Conservation (phyloP, 176 grass and related monocot genomes). For the bread wheat (Triticum aestivum) region IWGSC_CS_RefSeq_v2.1 NC_057814.1:529299933-529300432, state of each 20-base stretch:
- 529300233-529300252: too few relatives aligned
- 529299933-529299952: conserved; percentile 16
- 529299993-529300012: conserved; percentile 7
- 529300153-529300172: conserved; percentile 13
- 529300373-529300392: rapidly evolving
- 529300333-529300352: conserved; percentile 7
- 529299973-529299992: background rate
- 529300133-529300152: background rate
- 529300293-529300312: too few relatives aligned
- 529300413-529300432: conserved; percentile 62
- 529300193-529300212: conserved; percentile 14
- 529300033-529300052: conserved; percentile 30
- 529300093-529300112: too few relatives aligned
- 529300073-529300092: too few relatives aligned
- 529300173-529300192: conserved; percentile 55
- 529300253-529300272: too few relatives aligned
- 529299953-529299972: background rate
- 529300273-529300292: too few relatives aligned
- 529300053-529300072: background rate
- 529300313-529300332: too few relatives aligned
- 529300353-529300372: too few relatives aligned
- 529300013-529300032: conserved; percentile 35
- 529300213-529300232: too few relatives aligned
- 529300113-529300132: too few relatives aligned
- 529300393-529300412: conserved; percentile 64